phyloP scores from a whole-genome alignment of 2,329 filamentous ascomycete species.

The Colletotrichum caudatum region DNA sequence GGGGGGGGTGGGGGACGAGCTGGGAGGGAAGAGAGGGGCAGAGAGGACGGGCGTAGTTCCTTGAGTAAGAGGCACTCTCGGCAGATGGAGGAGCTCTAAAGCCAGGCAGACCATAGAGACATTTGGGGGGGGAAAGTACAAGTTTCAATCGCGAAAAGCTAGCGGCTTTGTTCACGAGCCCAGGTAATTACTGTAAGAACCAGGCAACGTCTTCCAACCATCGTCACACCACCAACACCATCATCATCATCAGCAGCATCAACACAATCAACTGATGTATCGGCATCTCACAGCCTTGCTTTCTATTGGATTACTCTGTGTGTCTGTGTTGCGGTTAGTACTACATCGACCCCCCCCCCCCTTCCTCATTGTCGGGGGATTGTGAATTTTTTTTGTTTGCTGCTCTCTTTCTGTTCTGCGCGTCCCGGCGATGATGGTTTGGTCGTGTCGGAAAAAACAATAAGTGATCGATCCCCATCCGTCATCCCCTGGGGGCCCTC shows the following conservation, averaged over 20 bases:
- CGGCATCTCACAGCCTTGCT: conserved; percentile 25
- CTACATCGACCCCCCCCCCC: conserved; percentile 27
- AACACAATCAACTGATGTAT: conserved; percentile 3
- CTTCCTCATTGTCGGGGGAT: not conserved
- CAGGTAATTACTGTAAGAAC: not conserved
- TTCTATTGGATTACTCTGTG: conserved; percentile 38
- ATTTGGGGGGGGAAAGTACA: not conserved
- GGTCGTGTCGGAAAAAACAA: conserved; percentile 17
- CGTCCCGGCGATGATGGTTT: conserved; percentile 19
- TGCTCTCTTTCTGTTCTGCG: conserved; percentile 4
- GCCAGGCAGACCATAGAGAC: not conserved
- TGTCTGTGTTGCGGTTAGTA: conserved; percentile 26
- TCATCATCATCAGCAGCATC: not conserved
- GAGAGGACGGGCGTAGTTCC: not conserved
- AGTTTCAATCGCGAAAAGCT: not conserved
- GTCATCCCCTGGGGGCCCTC: not conserved
- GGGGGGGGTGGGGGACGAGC: not conserved
- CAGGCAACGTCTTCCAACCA: too few relatives aligned
- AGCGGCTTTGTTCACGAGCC: not conserved
- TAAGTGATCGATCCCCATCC: conserved; percentile 16
- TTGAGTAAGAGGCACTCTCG: not conserved
- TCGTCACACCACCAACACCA: not conserved
- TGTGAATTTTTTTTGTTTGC: conserved; percentile 22
- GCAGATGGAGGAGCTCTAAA: not conserved
- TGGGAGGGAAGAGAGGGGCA: not conserved